Percentiles rank a stretch among this genome's conserved stretches.
phyloP scores from a whole-genome alignment of 2,329 filamentous ascomycete species.

The Penicillium expansum region DNA sequence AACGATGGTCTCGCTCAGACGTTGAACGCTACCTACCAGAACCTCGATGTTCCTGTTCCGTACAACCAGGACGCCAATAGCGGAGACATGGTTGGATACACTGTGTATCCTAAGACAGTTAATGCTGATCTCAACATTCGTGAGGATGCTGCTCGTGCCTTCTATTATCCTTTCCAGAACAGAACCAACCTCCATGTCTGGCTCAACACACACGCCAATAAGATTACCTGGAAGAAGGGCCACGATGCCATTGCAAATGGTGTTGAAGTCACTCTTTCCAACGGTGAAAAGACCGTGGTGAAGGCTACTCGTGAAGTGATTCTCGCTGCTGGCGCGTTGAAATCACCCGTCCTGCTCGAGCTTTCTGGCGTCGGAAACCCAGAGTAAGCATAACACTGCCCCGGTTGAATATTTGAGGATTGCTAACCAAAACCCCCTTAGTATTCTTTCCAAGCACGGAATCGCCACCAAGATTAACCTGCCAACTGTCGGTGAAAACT shows the following conservation, averaged over 20 bases:
- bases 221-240: conserved; percentile 36
- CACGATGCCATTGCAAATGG: conserved; percentile 23
- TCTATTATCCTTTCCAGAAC: conserved; percentile 45
- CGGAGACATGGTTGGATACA: conserved; percentile 47
- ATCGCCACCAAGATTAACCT: conserved; percentile 29
- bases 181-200: conserved; percentile 46
- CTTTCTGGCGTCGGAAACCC: conserved; percentile 58
- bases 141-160: conserved; percentile 49
- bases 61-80: conserved; percentile 45
- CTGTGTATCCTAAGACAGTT: conserved; percentile 44
- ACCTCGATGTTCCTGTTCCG: conserved; percentile 35
- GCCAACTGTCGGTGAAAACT: conserved; percentile 48
- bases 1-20: conserved; percentile 21
- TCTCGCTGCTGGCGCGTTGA: conserved; percentile 57
- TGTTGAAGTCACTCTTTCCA: conserved; percentile 28
- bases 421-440: conserved; percentile 1
- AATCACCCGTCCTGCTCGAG: conserved; percentile 58
- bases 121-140: conserved; percentile 39
- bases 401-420: background rate
- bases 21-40: conserved; percentile 18
- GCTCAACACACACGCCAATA: conserved; percentile 42
- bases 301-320: conserved; percentile 54
- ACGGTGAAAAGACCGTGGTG: conserved; percentile 25
- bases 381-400: conserved; percentile 11
- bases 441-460: conserved; percentile 26